phyloP scores from a whole-genome alignment of 1,284 basidiomycete genomes.

The Inonotus hispidus region DNA sequence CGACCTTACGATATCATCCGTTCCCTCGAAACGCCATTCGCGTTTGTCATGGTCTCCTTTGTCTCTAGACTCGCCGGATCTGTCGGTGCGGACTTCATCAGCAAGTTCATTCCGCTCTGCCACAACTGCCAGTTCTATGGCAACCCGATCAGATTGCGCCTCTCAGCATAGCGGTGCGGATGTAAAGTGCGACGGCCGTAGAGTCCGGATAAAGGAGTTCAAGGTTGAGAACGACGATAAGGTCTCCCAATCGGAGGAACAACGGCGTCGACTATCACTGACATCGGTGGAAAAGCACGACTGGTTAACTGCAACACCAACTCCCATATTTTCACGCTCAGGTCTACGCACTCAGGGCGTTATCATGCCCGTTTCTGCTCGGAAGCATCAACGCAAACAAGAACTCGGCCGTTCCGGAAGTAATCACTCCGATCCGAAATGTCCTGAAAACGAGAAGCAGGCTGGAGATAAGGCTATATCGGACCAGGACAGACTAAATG shows the following conservation, averaged over 20 bases:
- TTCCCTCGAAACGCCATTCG: background rate
- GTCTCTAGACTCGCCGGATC: background rate
- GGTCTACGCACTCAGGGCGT: slow-evolving; percentile 3
- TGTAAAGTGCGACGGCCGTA: background rate
- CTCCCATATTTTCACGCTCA: slow-evolving; percentile 6
- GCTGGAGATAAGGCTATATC: background rate
- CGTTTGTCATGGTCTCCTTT: background rate
- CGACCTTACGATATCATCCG: background rate
- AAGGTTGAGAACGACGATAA: background rate
- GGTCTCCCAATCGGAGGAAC: background rate
- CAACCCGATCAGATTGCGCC: background rate
- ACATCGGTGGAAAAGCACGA: slow-evolving; percentile 2
- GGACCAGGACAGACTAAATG: background rate
- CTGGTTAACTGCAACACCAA: slow-evolving; percentile 8
- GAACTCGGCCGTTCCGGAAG: background rate
- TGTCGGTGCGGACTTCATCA: background rate
- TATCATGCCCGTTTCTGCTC: slow-evolving; percentile 8
- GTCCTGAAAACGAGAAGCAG: background rate
- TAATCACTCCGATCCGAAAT: too few species aligned
- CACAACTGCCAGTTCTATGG: background rate
- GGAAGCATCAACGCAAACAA: background rate
- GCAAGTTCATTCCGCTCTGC: background rate
- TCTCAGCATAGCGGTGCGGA: background rate
- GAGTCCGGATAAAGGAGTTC: background rate
- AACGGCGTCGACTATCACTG: background rate